Percentiles rank a stretch among this genome's conserved stretches.
Conservation (phyloP, 139 green algal species). For the Closterium sp. region DNA sequence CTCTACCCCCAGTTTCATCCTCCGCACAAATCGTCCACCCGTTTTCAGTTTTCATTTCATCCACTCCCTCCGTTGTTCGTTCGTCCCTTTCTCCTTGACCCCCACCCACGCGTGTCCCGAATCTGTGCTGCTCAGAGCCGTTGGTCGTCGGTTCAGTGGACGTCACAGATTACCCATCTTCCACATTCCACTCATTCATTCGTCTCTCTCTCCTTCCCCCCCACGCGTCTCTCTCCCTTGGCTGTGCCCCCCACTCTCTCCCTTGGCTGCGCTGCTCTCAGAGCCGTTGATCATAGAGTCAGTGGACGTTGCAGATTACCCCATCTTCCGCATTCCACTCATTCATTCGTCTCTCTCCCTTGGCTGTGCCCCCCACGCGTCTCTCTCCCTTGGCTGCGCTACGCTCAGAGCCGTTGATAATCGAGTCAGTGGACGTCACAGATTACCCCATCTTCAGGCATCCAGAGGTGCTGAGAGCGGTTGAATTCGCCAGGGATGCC, state of each 20-base stretch:
- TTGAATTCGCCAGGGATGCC: constrained; percentile 76
- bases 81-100: neutral
- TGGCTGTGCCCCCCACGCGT: too few species aligned
- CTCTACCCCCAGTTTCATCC: neutral
- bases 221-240: neutral
- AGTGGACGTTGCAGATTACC: constrained; percentile 35
- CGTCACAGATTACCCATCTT: constrained; percentile 39
- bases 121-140: neutral
- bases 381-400: too few species aligned
- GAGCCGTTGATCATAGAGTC: constrained; percentile 19
- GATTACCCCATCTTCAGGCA: constrained; percentile 35
- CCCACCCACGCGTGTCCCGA: too few species aligned
- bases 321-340: too few species aligned
- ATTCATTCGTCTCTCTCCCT: neutral
- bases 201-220: neutral
- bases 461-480: constrained; percentile 61
- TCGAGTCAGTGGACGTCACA: constrained; percentile 41
- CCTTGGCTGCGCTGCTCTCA: too few species aligned
- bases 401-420: neutral
- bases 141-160: constrained; percentile 36
- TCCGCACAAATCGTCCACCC: neutral
- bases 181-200: too few species aligned
- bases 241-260: too few species aligned
- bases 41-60: neutral
- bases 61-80: neutral